phyloP scores from a whole-genome alignment of 2,329 filamentous ascomycete genomes.

The Neofusicoccum umdonicola region DNA sequence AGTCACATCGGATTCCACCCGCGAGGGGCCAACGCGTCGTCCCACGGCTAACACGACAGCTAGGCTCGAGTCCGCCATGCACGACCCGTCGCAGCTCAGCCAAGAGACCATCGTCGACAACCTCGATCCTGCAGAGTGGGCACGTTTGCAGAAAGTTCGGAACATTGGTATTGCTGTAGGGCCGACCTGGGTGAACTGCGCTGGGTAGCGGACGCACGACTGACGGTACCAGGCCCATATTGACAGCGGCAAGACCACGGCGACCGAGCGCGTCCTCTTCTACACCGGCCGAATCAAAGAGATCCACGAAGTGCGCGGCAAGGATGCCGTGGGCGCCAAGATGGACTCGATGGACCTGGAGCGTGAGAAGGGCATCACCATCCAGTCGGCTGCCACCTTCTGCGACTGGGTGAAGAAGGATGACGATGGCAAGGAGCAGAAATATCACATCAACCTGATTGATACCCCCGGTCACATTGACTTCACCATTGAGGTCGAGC shows the following conservation, averaged over 20 bases:
- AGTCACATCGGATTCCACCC: slow-evolving; percentile 20
- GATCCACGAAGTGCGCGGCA: slow-evolving; percentile 94
- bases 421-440: slow-evolving; percentile 78
- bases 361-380: slow-evolving; percentile 97
- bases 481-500: slow-evolving; percentile 98
- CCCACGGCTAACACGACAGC: background rate
- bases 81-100: slow-evolving; percentile 56
- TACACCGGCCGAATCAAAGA: slow-evolving; percentile 96
- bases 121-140: slow-evolving; percentile 74
- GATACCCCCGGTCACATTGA: slow-evolving; percentile 98
- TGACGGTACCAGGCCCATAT: slow-evolving; percentile 72
- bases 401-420: slow-evolving; percentile 89
- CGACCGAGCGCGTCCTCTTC: slow-evolving; percentile 93
- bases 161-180: slow-evolving; percentile 97
- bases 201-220: background rate
- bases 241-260: slow-evolving; percentile 96
- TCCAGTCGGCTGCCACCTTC: slow-evolving; percentile 96
- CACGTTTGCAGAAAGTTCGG: slow-evolving; percentile 75
- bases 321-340: slow-evolving; percentile 93
- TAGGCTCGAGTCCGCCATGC: slow-evolving; percentile 54
- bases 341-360: slow-evolving; percentile 99
- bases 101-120: slow-evolving; percentile 72
- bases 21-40: background rate
- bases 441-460: slow-evolving; percentile 97
- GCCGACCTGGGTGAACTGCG: background rate